A percentile compares a stretch with the other conserved stretches of the same genome.
phyloP scores from a whole-genome alignment of 768 basidiomycete species.

The Agaricus sinodeliciosus region DNA sequence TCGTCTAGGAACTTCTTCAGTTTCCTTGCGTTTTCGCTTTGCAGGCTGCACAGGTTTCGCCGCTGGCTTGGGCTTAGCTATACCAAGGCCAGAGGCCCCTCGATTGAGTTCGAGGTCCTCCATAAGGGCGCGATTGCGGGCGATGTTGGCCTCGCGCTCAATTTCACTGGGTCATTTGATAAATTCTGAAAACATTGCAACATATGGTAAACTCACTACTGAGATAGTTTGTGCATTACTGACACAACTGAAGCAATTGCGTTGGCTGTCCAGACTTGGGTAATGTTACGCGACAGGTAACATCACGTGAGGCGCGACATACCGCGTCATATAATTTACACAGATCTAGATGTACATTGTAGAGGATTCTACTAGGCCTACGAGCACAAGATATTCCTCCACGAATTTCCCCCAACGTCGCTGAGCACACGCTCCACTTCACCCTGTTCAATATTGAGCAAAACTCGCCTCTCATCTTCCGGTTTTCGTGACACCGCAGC shows the following conservation, averaged over 20 bases:
- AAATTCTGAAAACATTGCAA: neutral
- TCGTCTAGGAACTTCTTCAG: conserved; percentile 45
- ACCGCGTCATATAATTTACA: neutral
- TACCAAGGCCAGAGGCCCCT: conserved; percentile 20
- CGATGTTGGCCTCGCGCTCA: conserved; percentile 77
- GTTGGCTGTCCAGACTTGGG: neutral
- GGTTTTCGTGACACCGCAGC: conserved; percentile 45
- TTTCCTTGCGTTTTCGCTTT: conserved; percentile 48
- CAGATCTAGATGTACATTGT: neutral
- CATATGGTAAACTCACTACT: conserved; percentile 36
- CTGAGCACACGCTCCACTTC: conserved; percentile 85
- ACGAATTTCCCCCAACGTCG: conserved; percentile 64
- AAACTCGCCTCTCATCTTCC: conserved; percentile 59
- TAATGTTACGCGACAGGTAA: neutral
- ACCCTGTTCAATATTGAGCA: conserved; percentile 76
- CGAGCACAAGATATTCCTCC: conserved; percentile 49
- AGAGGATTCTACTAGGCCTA: neutral
- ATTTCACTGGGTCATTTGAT: conserved; percentile 39
- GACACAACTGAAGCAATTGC: neutral
- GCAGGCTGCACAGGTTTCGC: conserved; percentile 59
- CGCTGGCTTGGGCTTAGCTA: conserved; percentile 30
- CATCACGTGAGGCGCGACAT: neutral
- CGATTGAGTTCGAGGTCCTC: conserved; percentile 27
- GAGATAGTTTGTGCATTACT: conserved; percentile 37
- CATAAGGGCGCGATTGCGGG: conserved; percentile 69